Evolutionary conservation across 2,329 filamentous ascomycete genomes (phyloP), one percentile per base, ranked within the genome.

Genomic region (Neospermospora avenae): DNA sequence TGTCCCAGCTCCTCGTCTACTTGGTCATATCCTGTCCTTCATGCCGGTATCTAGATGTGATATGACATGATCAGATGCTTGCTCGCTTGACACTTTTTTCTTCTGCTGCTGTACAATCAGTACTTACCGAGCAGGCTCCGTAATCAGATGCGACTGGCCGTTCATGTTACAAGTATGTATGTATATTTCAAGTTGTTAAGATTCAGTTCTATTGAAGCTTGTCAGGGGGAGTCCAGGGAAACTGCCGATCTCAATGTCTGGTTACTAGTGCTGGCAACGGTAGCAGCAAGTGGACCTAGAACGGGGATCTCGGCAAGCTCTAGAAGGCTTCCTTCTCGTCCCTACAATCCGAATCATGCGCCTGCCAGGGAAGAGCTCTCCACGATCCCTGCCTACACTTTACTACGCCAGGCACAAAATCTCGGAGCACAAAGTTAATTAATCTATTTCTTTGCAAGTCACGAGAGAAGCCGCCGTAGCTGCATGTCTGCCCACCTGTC

Each of bases 391-490:
- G 45, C 41, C 31, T 49, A 20, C n/a, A 1, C 24, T 42, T 34
- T 34, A 22, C 28, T n/a, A 34, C 25, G 28, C 46, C 46, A 49
- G 46, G 46, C 28, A 49, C 46, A 35, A 14, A 25, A 35, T 44
- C n/a, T 10, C 31, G 13, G 28, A 34, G 28, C 28, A 31, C 35
- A 13, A 14, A 3, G 31, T 6, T 6, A 39, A 7, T 35, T 35
- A 41, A 42, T 48, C 41, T 31, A 35, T 35, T 53, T 41, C 42
- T 58, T 61, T 58, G 59, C 48, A 58, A 61, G 54, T 61, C 59
- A 55, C 55, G 58, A 57, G 59, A 55, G 56, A 54, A 61, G 59
- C 59, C 59, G 49, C 59, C 44, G 55, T 61, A 41, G 48, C 59
- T 57, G 37, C 48, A 42, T 42, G 20, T 16, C 37, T 39, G 4